Evolutionary conservation across 2,329 filamentous ascomycete genomes (phyloP).

Genomic region (Aplosporella prunicola): DNA sequence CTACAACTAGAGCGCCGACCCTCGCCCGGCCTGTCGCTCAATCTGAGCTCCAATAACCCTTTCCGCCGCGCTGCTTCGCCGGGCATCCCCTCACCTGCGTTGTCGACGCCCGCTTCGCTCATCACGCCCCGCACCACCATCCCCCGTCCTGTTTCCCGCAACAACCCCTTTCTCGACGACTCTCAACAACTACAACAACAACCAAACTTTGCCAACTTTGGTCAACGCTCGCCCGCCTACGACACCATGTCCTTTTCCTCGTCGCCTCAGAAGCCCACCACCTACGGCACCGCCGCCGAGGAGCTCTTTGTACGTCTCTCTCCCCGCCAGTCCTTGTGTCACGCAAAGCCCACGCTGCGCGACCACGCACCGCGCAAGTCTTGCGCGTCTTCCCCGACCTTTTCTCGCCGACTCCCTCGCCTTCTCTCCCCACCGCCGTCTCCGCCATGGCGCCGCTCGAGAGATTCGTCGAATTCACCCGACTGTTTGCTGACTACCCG

Average conservation of each 20-base stretch:
- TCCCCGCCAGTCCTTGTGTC: slow-evolving; percentile 12
- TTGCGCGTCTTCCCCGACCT: too few species aligned
- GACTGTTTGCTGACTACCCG: slow-evolving; percentile 35
- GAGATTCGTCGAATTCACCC: slow-evolving; percentile 28
- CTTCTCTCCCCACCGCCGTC: slow-evolving; percentile 2
- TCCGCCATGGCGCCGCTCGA: slow-evolving; percentile 33
- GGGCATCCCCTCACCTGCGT: slow-evolving; percentile 19
- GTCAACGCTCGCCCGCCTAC: slow-evolving; percentile 13
- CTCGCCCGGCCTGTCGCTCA: slow-evolving; percentile 51
- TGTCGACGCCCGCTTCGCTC: slow-evolving; percentile 25
- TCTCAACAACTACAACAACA: slow-evolving; percentile 18
- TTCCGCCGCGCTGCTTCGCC: slow-evolving; percentile 61
- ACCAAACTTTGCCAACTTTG: slow-evolving; percentile 3
- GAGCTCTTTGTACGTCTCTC: slow-evolving; percentile 64
- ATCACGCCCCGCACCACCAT: slow-evolving; percentile 31
- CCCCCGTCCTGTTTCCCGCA: slow-evolving; percentile 56
- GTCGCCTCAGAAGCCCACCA: slow-evolving; percentile 36
- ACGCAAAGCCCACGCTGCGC: slow-evolving; percentile 7
- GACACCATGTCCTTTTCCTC: slow-evolving; percentile 33
- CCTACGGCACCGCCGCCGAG: slow-evolving; percentile 46
- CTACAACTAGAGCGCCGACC: slow-evolving; percentile 30
- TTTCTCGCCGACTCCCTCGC: too few species aligned
- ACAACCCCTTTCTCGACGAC: slow-evolving; percentile 62
- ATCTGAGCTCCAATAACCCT: slow-evolving; percentile 67
- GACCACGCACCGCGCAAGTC: not conserved